Percentiles rank a stretch among this genome's conserved stretches.
phyloP scores from a whole-genome alignment of 208 protist species.

The Trypanosoma grayi region DNA sequence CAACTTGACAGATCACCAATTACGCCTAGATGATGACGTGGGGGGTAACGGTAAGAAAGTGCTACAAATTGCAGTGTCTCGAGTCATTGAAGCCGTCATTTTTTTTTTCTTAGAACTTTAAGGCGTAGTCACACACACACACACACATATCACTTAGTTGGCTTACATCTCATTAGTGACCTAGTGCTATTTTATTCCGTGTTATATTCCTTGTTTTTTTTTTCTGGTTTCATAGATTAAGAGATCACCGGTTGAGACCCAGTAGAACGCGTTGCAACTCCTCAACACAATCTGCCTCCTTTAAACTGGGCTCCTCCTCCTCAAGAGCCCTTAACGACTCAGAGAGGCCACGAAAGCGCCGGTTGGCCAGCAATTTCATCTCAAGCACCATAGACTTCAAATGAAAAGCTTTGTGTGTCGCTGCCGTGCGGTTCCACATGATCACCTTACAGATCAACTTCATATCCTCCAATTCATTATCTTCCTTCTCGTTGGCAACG shows the following conservation, averaged over 20 bases:
- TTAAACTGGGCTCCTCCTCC: constrained; percentile 37
- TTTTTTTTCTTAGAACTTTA: no score
- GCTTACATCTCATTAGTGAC: neutral
- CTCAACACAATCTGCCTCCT: constrained; percentile 53
- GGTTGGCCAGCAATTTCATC: constrained; percentile 65
- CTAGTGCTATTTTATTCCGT: no score
- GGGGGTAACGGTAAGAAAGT: no score
- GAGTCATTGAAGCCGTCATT: no score
- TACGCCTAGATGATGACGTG: no score
- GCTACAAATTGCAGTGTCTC: no score
- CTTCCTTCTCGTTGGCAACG: constrained; percentile 6
- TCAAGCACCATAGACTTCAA: constrained; percentile 54
- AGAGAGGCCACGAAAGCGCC: constrained; percentile 45
- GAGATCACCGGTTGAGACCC: neutral
- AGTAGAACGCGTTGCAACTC: constrained; percentile 41
- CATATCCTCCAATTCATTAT: constrained; percentile 29
- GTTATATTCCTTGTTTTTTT: neutral
- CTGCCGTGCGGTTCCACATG: constrained; percentile 49
- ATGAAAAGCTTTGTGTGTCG: constrained; percentile 45
- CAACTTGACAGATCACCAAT: no score
- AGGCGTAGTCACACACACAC: no score
- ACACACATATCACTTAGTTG: neutral
- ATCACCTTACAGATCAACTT: constrained; percentile 38
- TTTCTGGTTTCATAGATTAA: neutral
- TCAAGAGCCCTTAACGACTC: constrained; percentile 31